Conservation (phyloP, 805 yeast species). For the Zygosaccharomyces siamensis region DNA sequence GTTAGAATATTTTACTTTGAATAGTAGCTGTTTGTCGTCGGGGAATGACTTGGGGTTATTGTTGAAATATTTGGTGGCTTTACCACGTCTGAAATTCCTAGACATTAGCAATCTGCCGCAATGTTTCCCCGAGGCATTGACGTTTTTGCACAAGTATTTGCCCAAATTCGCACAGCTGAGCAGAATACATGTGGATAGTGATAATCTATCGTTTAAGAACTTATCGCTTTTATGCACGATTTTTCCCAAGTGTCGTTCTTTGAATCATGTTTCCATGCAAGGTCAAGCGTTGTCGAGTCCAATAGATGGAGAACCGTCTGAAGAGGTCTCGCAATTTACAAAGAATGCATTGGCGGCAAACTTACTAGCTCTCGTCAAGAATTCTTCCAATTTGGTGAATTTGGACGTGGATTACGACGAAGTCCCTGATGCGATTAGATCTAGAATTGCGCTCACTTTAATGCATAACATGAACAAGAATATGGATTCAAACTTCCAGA, state of each 20-base stretch:
- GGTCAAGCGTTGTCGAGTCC: conserved; percentile 46
- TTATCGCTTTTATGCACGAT: conserved; percentile 60
- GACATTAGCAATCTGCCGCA: conserved; percentile 69
- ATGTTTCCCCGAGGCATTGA: conserved; percentile 58
- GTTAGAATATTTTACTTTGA: conserved; percentile 53
- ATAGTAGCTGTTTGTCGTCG: conserved; percentile 55
- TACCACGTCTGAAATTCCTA: conserved; percentile 60
- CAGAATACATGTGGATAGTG: conserved; percentile 68
- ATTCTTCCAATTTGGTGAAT: conserved; percentile 58
- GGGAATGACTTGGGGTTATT: conserved; percentile 47
- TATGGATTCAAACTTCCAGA: conserved; percentile 36
- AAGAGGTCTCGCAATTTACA: conserved; percentile 24
- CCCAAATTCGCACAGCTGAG: conserved; percentile 63
- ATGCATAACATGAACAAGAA: conserved; percentile 75
- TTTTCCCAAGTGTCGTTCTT: conserved; percentile 58
- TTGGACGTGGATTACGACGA: conserved; percentile 61
- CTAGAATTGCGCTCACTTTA: conserved; percentile 70
- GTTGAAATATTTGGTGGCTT: conserved; percentile 46
- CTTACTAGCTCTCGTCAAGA: conserved; percentile 62
- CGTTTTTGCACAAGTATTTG: conserved; percentile 54
- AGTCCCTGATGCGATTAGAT: conserved; percentile 58
- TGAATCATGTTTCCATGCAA: conserved; percentile 63
- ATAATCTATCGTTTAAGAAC: conserved; percentile 52
- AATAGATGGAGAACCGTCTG: not conserved
- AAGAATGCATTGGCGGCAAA: conserved; percentile 60